These are phyloP conservation scores for Periconia macrospinosa DNA, from an alignment of 2,329 filamentous ascomycete genomes.

Conservation along the genomic window DNA sequence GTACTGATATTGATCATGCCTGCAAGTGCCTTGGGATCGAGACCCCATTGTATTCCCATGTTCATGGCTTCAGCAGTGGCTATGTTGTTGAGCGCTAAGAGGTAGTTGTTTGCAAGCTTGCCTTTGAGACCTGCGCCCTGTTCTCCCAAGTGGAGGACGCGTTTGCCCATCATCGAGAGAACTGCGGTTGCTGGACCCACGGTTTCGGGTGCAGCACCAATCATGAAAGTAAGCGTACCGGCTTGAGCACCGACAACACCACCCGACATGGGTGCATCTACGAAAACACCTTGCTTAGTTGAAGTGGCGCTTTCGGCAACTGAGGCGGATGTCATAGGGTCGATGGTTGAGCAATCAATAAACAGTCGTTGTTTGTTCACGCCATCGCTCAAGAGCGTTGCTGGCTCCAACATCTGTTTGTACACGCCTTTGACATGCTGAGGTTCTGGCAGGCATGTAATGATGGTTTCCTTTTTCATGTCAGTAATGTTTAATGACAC, in stretches of 20 bases:
- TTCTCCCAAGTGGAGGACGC: slow-evolving; percentile 80
- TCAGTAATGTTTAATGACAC: slow-evolving; percentile 17
- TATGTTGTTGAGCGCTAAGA: slow-evolving; percentile 90
- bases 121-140: slow-evolving; percentile 86
- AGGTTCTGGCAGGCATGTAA: slow-evolving; percentile 88
- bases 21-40: slow-evolving; percentile 69
- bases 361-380: slow-evolving; percentile 70
- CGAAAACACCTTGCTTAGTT: slow-evolving; percentile 72
- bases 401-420: slow-evolving; percentile 68
- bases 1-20: slow-evolving; percentile 91
- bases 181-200: slow-evolving; percentile 68
- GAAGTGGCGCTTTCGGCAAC: slow-evolving; percentile 72
- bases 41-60: slow-evolving; percentile 64
- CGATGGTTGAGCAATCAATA: slow-evolving; percentile 96
- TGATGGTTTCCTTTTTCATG: slow-evolving; percentile 70
- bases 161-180: slow-evolving; percentile 80
- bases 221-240: slow-evolving; percentile 93
- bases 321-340: slow-evolving; percentile 78
- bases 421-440: slow-evolving; percentile 85
- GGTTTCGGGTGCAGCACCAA: slow-evolving; percentile 67
- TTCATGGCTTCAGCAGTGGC: slow-evolving; percentile 69
- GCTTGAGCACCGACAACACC: slow-evolving; percentile 89
- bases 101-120: slow-evolving; percentile 97
- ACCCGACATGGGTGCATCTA: slow-evolving; percentile 96
- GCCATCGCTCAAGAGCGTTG: slow-evolving; percentile 53